Percentiles rank a stretch among this genome's conserved stretches.
phyloP scores from a whole-genome alignment of 441 rosid species.

The Viola pubescens region DNA sequence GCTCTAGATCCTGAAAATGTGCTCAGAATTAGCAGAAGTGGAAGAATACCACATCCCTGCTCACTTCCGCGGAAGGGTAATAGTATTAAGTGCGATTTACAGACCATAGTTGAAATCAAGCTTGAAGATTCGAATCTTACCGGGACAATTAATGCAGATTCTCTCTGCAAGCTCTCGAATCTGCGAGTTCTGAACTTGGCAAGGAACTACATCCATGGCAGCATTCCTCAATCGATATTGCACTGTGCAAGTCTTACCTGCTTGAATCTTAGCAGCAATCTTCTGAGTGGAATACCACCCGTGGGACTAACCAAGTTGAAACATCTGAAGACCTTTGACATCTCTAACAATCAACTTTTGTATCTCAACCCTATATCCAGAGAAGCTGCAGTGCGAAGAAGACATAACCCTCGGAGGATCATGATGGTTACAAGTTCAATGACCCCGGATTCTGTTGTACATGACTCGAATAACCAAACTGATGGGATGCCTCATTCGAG shows the following conservation, averaged over 20 bases:
- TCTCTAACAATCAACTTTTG: slow-evolving; percentile 28
- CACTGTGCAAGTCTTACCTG: slow-evolving; percentile 22
- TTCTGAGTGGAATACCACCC: slow-evolving; percentile 27
- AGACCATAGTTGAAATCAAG: slow-evolving; percentile 25
- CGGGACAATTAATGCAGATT: slow-evolving; percentile 31
- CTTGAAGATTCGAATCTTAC: slow-evolving; percentile 29
- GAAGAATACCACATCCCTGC: slow-evolving; percentile 20
- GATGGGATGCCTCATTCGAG: background rate
- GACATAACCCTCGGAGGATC: background rate
- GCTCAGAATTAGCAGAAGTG: slow-evolving; percentile 10
- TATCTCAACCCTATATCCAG: background rate
- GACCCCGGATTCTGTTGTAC: background rate
- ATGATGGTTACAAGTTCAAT: slow-evolving; percentile 1
- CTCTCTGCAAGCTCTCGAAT: slow-evolving; percentile 28
- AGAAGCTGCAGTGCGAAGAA: background rate
- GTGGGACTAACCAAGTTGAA: slow-evolving; percentile 26
- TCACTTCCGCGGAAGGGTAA: slow-evolving; percentile 15
- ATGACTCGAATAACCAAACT: background rate
- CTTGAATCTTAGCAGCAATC: slow-evolving; percentile 33
- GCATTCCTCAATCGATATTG: slow-evolving; percentile 29
- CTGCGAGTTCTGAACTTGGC: slow-evolving; percentile 29
- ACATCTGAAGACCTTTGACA: slow-evolving; percentile 25
- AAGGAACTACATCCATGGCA: slow-evolving; percentile 26
- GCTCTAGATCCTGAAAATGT: slow-evolving; percentile 33
- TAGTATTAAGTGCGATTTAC: slow-evolving; percentile 19